Conservation (phyloP, 1,139 yeast genomes). For the Geotrichum histeridarum region DNA sequence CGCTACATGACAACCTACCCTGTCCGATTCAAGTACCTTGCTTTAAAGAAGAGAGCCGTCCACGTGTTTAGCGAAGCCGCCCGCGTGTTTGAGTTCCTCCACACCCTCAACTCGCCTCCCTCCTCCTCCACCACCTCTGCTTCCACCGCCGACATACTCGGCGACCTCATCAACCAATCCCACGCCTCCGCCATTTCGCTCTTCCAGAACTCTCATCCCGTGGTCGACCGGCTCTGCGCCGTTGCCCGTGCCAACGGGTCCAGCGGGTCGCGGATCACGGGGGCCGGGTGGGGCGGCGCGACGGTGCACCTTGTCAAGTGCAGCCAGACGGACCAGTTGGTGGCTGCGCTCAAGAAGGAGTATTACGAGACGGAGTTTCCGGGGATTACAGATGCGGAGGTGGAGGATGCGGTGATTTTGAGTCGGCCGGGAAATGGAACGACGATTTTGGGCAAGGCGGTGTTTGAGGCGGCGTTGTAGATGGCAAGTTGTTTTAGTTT, state of each 20-base stretch:
- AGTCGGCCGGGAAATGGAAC: slow-evolving; percentile 60
- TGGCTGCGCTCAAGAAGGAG: slow-evolving; percentile 45
- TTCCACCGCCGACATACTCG: slow-evolving; percentile 40
- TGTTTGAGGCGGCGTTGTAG: slow-evolving; percentile 26
- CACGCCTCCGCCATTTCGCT: slow-evolving; percentile 49
- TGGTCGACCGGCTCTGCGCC: slow-evolving; percentile 48
- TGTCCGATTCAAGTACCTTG: slow-evolving; percentile 52
- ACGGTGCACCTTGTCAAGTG: slow-evolving; percentile 58
- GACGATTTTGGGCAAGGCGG: slow-evolving; percentile 37
- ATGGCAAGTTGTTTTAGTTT: not conserved
- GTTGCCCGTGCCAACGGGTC: slow-evolving; percentile 57
- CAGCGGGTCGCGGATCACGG: slow-evolving; percentile 65
- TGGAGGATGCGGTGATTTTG: slow-evolving; percentile 51
- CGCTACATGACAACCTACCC: slow-evolving; percentile 52
- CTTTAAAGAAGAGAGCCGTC: slow-evolving; percentile 54
- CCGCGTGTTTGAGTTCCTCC: slow-evolving; percentile 52
- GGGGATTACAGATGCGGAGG: slow-evolving; percentile 41
- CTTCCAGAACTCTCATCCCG: slow-evolving; percentile 54
- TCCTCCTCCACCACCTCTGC: slow-evolving; percentile 28
- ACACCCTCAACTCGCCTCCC: slow-evolving; percentile 25
- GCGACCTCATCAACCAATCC: slow-evolving; percentile 54
- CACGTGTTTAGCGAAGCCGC: slow-evolving; percentile 64
- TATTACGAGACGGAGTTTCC: slow-evolving; percentile 53
- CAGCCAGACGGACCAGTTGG: slow-evolving; percentile 44
- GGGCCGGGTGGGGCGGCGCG: slow-evolving; percentile 82